These are phyloP conservation scores for Pyricularia sp. DNA, from an alignment of 2,329 filamentous ascomycete genomes.

Conservation along the genomic window DNA sequence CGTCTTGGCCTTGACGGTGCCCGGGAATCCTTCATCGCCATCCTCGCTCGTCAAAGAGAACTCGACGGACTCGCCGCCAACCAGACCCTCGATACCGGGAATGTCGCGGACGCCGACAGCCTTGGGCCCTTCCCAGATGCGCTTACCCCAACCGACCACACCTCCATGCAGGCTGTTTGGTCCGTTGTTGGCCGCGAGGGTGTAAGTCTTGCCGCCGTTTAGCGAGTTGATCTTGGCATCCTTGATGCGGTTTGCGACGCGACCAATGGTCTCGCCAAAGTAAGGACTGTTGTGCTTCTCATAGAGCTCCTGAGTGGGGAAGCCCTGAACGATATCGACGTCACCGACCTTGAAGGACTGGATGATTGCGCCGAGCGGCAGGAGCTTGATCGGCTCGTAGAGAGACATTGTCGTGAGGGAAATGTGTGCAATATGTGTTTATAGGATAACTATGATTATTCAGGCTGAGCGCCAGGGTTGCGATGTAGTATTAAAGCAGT, in stretches of 20 bases:
- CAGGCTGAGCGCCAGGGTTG: neutral
- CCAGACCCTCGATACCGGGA: conserved; percentile 33
- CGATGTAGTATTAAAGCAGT: neutral
- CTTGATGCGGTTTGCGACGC: conserved; percentile 67
- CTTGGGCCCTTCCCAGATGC: conserved; percentile 59
- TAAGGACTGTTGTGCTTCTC: conserved; percentile 60
- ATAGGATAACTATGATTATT: neutral
- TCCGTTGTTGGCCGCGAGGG: conserved; percentile 62
- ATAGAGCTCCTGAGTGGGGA: conserved; percentile 65
- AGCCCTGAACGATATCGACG: conserved; percentile 79
- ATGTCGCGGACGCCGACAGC: conserved; percentile 41
- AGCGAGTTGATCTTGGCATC: conserved; percentile 56
- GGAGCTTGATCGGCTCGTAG: conserved; percentile 46
- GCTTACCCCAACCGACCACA: conserved; percentile 66
- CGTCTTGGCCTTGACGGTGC: conserved; percentile 64
- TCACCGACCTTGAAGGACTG: conserved; percentile 67
- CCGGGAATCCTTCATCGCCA: conserved; percentile 83
- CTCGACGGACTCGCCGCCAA: conserved; percentile 52
- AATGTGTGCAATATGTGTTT: neutral
- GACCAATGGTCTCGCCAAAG: conserved; percentile 91
- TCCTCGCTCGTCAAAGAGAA: conserved; percentile 59
- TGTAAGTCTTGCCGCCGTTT: conserved; percentile 55
- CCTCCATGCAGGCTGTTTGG: conserved; percentile 67
- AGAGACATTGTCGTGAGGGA: conserved; percentile 23
- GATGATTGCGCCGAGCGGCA: conserved; percentile 67